Evolutionary conservation across 768 basidiomycete species (phyloP).

Genomic region (Austroboletus eburneus): DNA sequence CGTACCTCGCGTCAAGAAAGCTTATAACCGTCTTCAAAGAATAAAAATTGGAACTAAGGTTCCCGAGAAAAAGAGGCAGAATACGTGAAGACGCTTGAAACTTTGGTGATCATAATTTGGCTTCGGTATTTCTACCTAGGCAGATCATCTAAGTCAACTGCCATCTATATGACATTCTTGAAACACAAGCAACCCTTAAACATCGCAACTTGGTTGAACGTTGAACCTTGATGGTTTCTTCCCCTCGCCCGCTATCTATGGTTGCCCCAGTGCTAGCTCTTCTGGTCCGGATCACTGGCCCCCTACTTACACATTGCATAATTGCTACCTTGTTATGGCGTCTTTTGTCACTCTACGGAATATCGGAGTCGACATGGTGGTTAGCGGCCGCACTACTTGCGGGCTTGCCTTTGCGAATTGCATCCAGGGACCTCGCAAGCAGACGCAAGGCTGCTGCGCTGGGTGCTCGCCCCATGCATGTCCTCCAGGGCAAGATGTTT

Average conservation of each 20-base stretch:
- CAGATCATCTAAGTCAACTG: too few species aligned
- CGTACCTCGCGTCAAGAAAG: too few species aligned
- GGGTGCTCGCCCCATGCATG: constrained; percentile 44
- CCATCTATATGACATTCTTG: too few species aligned
- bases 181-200: too few species aligned
- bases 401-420: constrained; percentile 32
- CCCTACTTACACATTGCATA: not conserved
- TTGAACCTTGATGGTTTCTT: not conserved
- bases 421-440: constrained; percentile 26
- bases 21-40: too few species aligned
- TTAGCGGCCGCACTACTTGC: constrained; percentile 29
- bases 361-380: constrained; percentile 37
- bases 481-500: constrained; percentile 34
- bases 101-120: too few species aligned
- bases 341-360: constrained; percentile 11
- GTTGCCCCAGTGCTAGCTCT: constrained; percentile 14
- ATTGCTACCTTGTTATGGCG: constrained; percentile 1
- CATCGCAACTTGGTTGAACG: too few species aligned
- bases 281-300: not conserved
- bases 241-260: constrained; percentile 4
- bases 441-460: constrained; percentile 37
- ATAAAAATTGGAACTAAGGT: too few species aligned
- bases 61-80: too few species aligned
- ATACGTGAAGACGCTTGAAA: too few species aligned
- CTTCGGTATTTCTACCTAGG: too few species aligned